These are phyloP conservation scores for Symbiodinium pilosum DNA, from an alignment of 73 alveolate species.

Conservation along the genomic window DNA sequence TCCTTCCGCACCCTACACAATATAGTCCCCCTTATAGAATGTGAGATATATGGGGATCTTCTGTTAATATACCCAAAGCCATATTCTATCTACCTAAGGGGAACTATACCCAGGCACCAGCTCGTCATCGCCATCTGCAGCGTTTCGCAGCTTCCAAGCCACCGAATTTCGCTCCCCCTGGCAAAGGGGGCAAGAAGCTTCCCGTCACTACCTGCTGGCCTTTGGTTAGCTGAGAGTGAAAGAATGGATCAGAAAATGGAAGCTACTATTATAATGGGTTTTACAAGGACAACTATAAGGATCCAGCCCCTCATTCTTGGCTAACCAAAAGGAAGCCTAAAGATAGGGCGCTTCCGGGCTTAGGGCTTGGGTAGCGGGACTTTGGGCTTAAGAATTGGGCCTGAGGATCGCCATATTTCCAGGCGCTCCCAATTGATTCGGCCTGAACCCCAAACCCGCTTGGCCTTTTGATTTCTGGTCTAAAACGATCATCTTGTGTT, in stretches of 20 bases:
- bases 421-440: too few relatives aligned
- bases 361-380: neutral
- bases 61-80: neutral
- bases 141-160: constrained; percentile 8
- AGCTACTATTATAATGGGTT: neutral
- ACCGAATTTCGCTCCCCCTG: constrained; percentile 83
- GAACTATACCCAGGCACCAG: neutral
- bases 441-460: too few relatives aligned
- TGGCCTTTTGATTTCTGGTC: neutral
- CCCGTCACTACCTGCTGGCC: neutral
- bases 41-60: too few relatives aligned
- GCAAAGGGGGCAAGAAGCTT: neutral
- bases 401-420: too few relatives aligned
- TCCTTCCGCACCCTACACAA: neutral
- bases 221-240: too few relatives aligned
- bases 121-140: neutral
- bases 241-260: neutral
- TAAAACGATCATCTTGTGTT: too few relatives aligned
- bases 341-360: too few relatives aligned
- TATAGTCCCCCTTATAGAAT: neutral
- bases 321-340: neutral
- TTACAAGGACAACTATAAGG: too few relatives aligned
- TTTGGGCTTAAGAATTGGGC: neutral
- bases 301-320: too few relatives aligned
- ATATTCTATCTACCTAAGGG: neutral